A percentile compares a stretch with the other conserved stretches of the same genome.
These are phyloP conservation scores for Ilyonectria mors-panacis DNA, from an alignment of 2,329 filamentous ascomycete genomes.

Conservation along the genomic window DNA sequence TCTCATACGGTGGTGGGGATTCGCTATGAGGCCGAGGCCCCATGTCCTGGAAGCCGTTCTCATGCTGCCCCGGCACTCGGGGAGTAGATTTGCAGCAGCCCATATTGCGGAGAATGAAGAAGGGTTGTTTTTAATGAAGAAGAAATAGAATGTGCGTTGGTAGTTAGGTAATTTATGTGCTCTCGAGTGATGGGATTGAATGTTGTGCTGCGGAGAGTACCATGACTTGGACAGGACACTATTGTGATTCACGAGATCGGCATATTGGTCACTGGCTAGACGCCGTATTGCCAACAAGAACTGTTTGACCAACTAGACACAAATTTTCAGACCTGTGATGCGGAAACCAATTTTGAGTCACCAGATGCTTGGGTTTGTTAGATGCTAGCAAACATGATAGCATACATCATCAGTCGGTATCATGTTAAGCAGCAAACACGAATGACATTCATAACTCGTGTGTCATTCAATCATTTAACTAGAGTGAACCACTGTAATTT, in stretches of 20 bases:
- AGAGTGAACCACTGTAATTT: neutral
- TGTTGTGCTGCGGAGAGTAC: neutral
- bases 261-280: neutral
- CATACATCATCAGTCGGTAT: neutral
- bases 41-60: slow-evolving; percentile 33
- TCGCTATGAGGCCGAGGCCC: slow-evolving; percentile 13
- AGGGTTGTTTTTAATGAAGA: neutral
- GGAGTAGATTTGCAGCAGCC: slow-evolving; percentile 23
- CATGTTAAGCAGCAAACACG: neutral
- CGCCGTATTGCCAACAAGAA: neutral
- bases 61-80: neutral
- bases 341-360: neutral
- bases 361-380: neutral
- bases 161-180: neutral
- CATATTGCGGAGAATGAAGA: slow-evolving; percentile 9
- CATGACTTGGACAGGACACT: neutral
- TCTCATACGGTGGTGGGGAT: slow-evolving; percentile 20
- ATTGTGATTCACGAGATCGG: slow-evolving; percentile 5
- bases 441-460: neutral
- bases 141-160: neutral
- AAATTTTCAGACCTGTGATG: neutral
- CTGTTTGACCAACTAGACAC: neutral
- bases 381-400: neutral
- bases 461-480: neutral
- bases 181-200: neutral